phyloP scores from a whole-genome alignment of 805 yeast genomes.

The Zygosaccharomyces bisporus region DNA sequence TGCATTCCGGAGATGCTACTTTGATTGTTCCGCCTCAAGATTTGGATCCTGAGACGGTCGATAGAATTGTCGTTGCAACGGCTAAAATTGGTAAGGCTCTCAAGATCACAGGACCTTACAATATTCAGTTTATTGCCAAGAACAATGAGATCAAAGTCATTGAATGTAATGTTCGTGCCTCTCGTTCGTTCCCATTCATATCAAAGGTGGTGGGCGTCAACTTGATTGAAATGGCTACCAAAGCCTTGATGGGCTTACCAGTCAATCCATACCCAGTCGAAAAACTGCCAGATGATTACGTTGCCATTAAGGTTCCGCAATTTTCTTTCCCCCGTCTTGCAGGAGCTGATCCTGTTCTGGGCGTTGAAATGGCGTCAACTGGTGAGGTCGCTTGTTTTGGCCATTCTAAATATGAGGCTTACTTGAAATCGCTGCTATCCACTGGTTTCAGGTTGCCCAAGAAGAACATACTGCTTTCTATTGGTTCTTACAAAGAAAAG shows the following conservation, averaged over 20 bases:
- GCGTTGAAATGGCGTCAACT: constrained; percentile 99
- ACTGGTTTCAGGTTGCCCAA: constrained; percentile 94
- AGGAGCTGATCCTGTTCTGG: constrained; percentile 96
- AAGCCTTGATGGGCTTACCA: constrained; percentile 87
- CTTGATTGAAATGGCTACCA: constrained; percentile 94
- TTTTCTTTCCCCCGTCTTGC: constrained; percentile 95
- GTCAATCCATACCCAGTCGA: constrained; percentile 86
- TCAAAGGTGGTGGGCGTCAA: constrained; percentile 97
- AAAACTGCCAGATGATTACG: constrained; percentile 86
- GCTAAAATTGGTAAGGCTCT: constrained; percentile 94
- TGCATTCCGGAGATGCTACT: constrained; percentile 99
- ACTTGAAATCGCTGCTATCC: constrained; percentile 87
- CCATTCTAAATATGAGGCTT: constrained; percentile 93
- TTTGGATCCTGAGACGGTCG: constrained; percentile 84
- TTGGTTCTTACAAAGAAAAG: constrained; percentile 97
- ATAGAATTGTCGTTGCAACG: constrained; percentile 89
- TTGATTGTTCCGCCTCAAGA: constrained; percentile 96
- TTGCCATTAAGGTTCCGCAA: constrained; percentile 95
- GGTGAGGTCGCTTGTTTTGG: constrained; percentile 99
- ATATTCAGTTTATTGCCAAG: constrained; percentile 94
- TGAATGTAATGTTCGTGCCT: constrained; percentile 98
- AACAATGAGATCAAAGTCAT: constrained; percentile 95
- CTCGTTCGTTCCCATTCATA: constrained; percentile 98
- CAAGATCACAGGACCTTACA: constrained; percentile 95
- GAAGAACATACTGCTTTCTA: constrained; percentile 87